Conservation (phyloP, 805 yeast species). For the Suhomyces sp. region DNA sequence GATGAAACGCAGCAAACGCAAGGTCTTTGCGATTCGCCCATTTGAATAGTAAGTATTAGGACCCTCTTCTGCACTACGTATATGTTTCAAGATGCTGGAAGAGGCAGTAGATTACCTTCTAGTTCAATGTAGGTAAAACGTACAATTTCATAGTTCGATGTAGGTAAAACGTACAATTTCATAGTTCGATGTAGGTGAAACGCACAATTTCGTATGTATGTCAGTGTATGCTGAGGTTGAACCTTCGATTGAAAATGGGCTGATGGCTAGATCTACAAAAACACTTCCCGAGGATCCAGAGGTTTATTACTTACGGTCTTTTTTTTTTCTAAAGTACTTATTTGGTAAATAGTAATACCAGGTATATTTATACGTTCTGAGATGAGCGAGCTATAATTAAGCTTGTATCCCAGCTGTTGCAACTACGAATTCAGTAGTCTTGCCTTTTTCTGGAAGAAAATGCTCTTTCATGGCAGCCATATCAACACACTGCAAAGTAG, state of each 20-base stretch:
- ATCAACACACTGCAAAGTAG: no score
- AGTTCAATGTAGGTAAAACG: no score
- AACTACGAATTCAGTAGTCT: no score
- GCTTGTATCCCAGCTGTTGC: background rate
- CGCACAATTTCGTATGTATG: background rate
- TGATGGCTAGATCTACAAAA: background rate
- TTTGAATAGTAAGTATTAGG: background rate
- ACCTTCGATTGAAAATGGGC: background rate
- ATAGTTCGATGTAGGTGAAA: background rate
- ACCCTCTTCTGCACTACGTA: background rate
- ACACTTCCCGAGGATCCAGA: background rate
- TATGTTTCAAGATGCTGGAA: background rate
- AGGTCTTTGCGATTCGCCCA: background rate
- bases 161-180: no score
- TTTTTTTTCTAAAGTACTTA: no score
- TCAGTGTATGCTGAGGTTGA: no score
- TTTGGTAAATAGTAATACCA: background rate
- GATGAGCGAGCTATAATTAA: background rate
- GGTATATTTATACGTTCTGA: background rate
- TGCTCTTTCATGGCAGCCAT: background rate
- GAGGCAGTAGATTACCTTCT: background rate
- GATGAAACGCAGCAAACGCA: background rate
- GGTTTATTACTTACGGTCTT: background rate
- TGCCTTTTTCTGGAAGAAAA: background rate
- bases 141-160: no score